A percentile compares a stretch with the other conserved stretches of the same genome.
phyloP scores from a whole-genome alignment of 177 flowering plant genomes.

The Vitis hybrid region DNA sequence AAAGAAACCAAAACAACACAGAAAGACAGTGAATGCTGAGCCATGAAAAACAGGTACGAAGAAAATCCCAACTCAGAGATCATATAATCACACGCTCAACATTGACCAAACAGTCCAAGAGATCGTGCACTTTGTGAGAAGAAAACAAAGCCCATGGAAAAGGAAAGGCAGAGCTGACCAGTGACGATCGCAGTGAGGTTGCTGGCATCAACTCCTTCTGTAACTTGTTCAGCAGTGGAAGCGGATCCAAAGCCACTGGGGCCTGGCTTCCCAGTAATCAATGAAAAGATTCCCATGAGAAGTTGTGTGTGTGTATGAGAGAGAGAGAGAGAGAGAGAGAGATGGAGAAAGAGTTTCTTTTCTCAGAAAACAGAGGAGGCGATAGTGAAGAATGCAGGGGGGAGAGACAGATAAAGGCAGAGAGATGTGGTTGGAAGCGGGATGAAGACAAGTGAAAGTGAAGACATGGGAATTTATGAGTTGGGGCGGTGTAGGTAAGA shows the following conservation, averaged over 20 bases:
- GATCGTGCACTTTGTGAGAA: neutral
- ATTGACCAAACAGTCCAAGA: neutral
- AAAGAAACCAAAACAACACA: no score
- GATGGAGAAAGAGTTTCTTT: no score
- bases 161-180: slow-evolving; percentile 34
- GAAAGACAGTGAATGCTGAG: no score
- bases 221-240: slow-evolving; percentile 84
- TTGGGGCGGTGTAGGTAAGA: no score
- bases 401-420: no score
- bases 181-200: slow-evolving; percentile 75
- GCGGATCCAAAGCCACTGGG: slow-evolving; percentile 92
- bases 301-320: no score
- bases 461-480: no score
- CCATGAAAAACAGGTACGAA: neutral
- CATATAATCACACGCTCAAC: neutral
- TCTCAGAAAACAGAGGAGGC: no score
- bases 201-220: slow-evolving; percentile 66
- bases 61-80: neutral
- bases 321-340: no score
- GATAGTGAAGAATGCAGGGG: no score
- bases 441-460: no score
- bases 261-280: slow-evolving; percentile 73
- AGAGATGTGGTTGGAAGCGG: no score
- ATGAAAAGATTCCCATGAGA: slow-evolving; percentile 46
- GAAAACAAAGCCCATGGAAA: neutral